phyloP scores from a whole-genome alignment of 495 filamentous ascomycete genomes.

The Oleoguttula mirabilis region DNA sequence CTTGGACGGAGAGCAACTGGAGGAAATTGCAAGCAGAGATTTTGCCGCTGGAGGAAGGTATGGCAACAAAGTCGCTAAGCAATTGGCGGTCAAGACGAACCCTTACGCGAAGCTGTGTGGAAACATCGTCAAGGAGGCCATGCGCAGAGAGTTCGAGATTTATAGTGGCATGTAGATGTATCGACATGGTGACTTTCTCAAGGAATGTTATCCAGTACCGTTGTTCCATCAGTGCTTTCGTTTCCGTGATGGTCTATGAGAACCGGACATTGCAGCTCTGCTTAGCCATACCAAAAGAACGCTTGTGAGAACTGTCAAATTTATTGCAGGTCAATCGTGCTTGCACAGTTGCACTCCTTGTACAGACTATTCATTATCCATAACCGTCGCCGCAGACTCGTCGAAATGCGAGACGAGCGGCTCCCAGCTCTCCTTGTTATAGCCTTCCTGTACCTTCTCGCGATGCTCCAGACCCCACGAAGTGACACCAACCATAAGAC shows the following conservation, averaged over 20 bases:
- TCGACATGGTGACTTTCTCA: too few species aligned
- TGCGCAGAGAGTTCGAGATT: constrained; percentile 65
- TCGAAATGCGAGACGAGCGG: neutral
- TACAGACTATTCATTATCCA: too few species aligned
- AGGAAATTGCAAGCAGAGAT: constrained; percentile 59
- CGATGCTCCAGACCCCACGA: neutral
- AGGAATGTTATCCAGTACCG: too few species aligned
- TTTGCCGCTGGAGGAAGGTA: constrained; percentile 66
- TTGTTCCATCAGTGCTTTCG: too few species aligned
- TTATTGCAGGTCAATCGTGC: too few species aligned
- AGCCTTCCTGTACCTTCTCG: neutral
- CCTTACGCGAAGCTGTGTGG: constrained; percentile 84
- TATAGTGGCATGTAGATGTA: too few species aligned
- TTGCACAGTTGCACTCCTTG: too few species aligned
- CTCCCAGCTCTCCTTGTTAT: constrained; percentile 3
- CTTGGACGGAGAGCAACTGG: constrained; percentile 45
- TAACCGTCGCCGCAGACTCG: too few species aligned
- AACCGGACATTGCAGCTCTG: too few species aligned
- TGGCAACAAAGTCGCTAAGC: constrained; percentile 66
- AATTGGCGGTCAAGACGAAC: constrained; percentile 67
- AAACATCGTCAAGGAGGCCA: constrained; percentile 71
- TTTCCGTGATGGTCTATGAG: too few species aligned
- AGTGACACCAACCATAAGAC: constrained; percentile 1
- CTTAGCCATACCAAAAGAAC: too few species aligned
- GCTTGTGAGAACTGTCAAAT: too few species aligned